These are phyloP conservation scores for Irpex lacteus DNA, from an alignment of 1,284 basidiomycete species.

Conservation along the genomic window DNA sequence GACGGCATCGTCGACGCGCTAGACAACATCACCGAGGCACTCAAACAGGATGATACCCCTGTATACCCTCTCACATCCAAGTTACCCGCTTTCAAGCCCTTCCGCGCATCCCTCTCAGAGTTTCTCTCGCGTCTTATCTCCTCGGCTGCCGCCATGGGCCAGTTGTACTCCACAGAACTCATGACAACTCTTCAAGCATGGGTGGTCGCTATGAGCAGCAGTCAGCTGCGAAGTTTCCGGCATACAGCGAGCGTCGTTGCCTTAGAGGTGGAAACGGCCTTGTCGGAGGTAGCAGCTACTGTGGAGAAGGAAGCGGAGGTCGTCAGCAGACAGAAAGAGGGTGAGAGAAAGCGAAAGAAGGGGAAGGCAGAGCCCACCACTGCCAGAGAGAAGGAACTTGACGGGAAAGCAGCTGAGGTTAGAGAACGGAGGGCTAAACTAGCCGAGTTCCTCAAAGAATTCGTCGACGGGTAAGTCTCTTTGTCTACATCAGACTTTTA, in stretches of 20 bases:
- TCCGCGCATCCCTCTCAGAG: slow-evolving; percentile 79
- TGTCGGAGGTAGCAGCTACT: slow-evolving; percentile 81
- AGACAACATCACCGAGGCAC: slow-evolving; percentile 80
- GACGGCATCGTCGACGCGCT: slow-evolving; percentile 84
- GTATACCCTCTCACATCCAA: slow-evolving; percentile 91
- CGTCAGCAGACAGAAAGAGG: slow-evolving; percentile 82
- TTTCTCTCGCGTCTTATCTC: slow-evolving; percentile 80
- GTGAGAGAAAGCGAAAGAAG: slow-evolving; percentile 81
- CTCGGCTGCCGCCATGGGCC: slow-evolving; percentile 72
- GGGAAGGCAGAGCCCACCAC: slow-evolving; percentile 38
- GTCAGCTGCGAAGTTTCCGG: slow-evolving; percentile 91
- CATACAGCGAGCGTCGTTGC: slow-evolving; percentile 94
- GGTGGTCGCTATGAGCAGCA: slow-evolving; percentile 93
- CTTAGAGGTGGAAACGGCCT: slow-evolving; percentile 81
- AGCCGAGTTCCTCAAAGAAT: slow-evolving; percentile 85
- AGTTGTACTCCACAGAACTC: slow-evolving; percentile 75
- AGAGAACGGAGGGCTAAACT: slow-evolving; percentile 71
- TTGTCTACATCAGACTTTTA: neutral
- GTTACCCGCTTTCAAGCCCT: slow-evolving; percentile 80
- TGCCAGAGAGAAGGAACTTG: slow-evolving; percentile 72
- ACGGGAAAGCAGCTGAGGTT: slow-evolving; percentile 74
- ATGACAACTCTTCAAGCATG: slow-evolving; percentile 85
- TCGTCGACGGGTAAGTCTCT: slow-evolving; percentile 76
- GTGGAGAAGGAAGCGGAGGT: slow-evolving; percentile 86
- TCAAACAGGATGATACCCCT: slow-evolving; percentile 83